Evolutionary conservation across 2,329 filamentous ascomycete species (phyloP), one percentile per base, ranked within the genome.

Genomic region (Trichophyton simii): DNA sequence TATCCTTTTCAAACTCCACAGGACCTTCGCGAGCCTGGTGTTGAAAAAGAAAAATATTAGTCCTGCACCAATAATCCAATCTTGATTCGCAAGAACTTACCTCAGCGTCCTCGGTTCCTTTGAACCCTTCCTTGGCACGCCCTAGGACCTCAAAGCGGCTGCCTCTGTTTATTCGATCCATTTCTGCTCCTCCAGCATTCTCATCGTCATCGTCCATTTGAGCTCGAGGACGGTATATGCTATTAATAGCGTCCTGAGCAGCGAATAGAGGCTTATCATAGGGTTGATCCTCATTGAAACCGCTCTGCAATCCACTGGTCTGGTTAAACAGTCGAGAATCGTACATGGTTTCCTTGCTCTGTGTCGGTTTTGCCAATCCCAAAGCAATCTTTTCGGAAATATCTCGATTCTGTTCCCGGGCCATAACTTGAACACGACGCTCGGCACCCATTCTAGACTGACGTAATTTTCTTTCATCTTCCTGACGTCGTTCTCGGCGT

Each of bases 261-360:
- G 91, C 91, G 72, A 99, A 99, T 6, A 99, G 79, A 20, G 94
- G 94, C 76, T 97, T 97, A 74, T 97, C 94, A 77, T 97, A 99
- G 0, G 87, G 85, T 71, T 99, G 94, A 73, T 99, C 94, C 74
- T 99, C 94, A 73, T 99, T 99, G 81, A 96, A 91, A 0, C 92
- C 94, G 59, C 86, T 83, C 67, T 91, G 87, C 72, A 99, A 95
- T 0, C 94, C 94, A 68, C 88, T 91, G 4, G 86, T 87, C 76
- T 95, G 90, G 76, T 97, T 96, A 77, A 99, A 99, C 34, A 99
- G 77, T 46, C 94, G 82, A 1, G 91, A 95, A 76, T 99, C 94
- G 77, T 95, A 99, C 94, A 97, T 97, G 25, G 88, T 86, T 73
- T 99, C 94, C 61, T 87, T 87, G 58, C 86, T 88, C 71, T 94